These are phyloP conservation scores for Oropetium thomaeum DNA, from an alignment of 176 grass and related monocot genomes.

Conservation along the genomic window DNA sequence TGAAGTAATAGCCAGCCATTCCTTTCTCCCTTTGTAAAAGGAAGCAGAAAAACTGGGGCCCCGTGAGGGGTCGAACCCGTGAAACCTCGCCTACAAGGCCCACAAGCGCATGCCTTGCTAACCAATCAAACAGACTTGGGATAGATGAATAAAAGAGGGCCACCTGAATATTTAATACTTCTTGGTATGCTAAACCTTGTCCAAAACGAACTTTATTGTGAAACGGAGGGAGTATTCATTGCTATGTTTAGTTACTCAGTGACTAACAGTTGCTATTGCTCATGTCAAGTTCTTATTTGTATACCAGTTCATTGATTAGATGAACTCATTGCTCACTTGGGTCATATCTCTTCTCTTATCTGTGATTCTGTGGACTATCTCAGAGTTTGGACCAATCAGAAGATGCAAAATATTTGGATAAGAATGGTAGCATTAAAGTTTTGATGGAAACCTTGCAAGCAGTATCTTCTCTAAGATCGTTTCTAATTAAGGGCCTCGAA, in stretches of 20 bases:
- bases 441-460: conserved; percentile 72
- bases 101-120: too few species aligned
- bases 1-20: too few species aligned
- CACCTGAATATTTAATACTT: too few species aligned
- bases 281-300: conserved; percentile 1
- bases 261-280: conserved; percentile 1
- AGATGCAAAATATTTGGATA: conserved; percentile 36
- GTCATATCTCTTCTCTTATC: background rate
- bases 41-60: too few species aligned
- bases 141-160: too few species aligned
- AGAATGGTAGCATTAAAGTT: conserved; percentile 43
- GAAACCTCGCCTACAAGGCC: too few species aligned
- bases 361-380: conserved; percentile 34
- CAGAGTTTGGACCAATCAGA: conserved; percentile 74
- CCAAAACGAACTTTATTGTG: too few species aligned
- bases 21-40: too few species aligned
- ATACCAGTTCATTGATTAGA: conserved; percentile 14
- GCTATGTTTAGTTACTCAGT: background rate
- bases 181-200: too few species aligned
- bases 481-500: conserved; percentile 83
- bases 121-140: too few species aligned
- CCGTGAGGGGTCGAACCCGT: too few species aligned
- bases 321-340: background rate
- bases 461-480: conserved; percentile 61
- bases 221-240: too few species aligned